Evolutionary conservation across 1,284 basidiomycete genomes (phyloP).

Genomic region (Gomphus bonarii): DNA sequence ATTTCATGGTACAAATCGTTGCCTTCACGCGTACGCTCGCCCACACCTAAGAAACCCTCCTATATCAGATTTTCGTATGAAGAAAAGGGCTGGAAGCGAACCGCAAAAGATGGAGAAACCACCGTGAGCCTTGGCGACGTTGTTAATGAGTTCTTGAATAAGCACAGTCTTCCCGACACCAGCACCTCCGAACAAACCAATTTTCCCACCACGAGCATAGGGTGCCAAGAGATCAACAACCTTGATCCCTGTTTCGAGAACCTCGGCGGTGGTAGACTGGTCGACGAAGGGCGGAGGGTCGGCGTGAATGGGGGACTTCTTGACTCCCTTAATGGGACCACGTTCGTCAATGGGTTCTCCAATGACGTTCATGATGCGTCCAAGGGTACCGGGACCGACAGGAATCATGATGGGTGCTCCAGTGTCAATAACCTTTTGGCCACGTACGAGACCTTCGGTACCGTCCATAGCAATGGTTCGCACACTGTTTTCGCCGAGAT

Average conservation of each 20-base stretch:
- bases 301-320: constrained; percentile 87
- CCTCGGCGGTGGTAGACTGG: constrained; percentile 96
- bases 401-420: constrained; percentile 95
- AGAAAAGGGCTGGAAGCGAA: constrained; percentile 28
- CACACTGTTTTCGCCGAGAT: constrained; percentile 97
- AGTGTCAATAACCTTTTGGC: constrained; percentile 94
- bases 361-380: constrained; percentile 99
- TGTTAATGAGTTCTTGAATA: constrained; percentile 99
- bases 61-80: not conserved
- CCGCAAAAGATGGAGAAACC: constrained; percentile 99
- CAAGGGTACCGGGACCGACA: constrained; percentile 87
- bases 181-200: constrained; percentile 99
- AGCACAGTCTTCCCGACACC: constrained; percentile 99
- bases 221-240: constrained; percentile 98
- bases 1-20: constrained; percentile 99
- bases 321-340: constrained; percentile 94
- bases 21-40: constrained; percentile 99
- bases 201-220: constrained; percentile 99
- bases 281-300: constrained; percentile 96
- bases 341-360: constrained; percentile 99
- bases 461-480: constrained; percentile 98
- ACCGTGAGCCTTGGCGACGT: constrained; percentile 99
- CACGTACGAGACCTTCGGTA: constrained; percentile 99
- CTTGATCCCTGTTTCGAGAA: constrained; percentile 99
- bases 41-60: constrained; percentile 62